Evolutionary conservation across 768 basidiomycete genomes (phyloP), one percentile per base, ranked within the genome.

Genomic region (Hebeloma cylindrosporum): DNA sequence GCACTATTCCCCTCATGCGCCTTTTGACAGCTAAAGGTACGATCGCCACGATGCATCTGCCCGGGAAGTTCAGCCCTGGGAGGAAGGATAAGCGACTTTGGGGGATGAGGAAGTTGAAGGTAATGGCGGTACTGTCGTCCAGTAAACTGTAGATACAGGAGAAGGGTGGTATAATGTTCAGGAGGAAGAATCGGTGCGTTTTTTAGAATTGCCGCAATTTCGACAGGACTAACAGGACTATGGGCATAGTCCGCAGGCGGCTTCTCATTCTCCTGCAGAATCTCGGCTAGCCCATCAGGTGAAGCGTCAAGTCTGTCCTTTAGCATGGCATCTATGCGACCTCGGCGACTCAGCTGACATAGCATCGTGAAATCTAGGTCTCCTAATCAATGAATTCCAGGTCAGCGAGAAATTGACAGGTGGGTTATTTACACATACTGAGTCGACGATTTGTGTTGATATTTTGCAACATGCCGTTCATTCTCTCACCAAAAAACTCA

Each of bases 401-500:
- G 43, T 43, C 16, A n/a, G 14, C 9, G n/a, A 3, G 11, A 25
- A 10, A 23, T 18, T 13, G 32, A 41, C 33, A 26, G 47, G 53
- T 40, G n/a, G n/a, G n/a, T n/a, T n/a, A n/a, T n/a, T n/a, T n/a
- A n/a, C n/a, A n/a, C n/a, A n/a, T n/a, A 60, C 56, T 16, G 23
- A 54, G 36, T 3, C 41, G 48, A 2, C 32, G 25, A 33, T 64
- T 65, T n/a, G 60, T 62, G 28, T 57, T 60, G 11, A 58, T 55
- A 5, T 39, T 48, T 38, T 46, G 48, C 25, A 63, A 39, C 13
- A 45, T 48, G n/a, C 65, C 63, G 61, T 67, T 67, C 41, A 61
- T 38, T 16, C 52, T 45, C 45, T 68, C 63, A 30, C 60, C 58
- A 29, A 58, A 47, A 48, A 66, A 65, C 32, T 68, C 62, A 57